Evolutionary conservation across 805 yeast genomes (phyloP), one percentile per base, ranked within the genome.

Genomic region (Wickerhamiella lipophila): DNA sequence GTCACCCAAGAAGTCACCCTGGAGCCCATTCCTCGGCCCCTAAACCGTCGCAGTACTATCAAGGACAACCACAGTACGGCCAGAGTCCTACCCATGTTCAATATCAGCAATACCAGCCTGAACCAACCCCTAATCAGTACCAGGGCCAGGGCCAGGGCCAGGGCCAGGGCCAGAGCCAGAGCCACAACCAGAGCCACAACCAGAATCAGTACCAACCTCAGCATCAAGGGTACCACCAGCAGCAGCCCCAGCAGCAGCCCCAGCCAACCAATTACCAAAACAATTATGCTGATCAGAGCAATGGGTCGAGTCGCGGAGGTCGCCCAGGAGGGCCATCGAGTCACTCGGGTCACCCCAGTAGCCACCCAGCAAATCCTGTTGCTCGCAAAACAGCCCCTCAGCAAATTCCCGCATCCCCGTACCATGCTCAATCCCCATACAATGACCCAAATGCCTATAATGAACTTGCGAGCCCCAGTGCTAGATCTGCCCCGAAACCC

Each of bases 101-200:
- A 11, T 16, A 39, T 4, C n/a, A 12, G 15, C n/a, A n/a, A n/a
- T 22, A 39, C 16, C n/a, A n/a, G 29, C 26, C 26, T 3, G 16
- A 39, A 27, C 26, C 18, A 34, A 18, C 38, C 15, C 50, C 32
- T 23, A 45, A 22, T 21, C 48, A 29, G n/a, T 41, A 11, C 29
- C 50, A 46, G 34, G 52, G 30, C 9, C 48, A 32, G 26, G 26
- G 34, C 32, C 43, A 6, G 22, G 23, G 16, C 15, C 32, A 22
- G 22, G 46, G 29, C 13, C 8, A 29, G 6, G 25, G 12, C 2
- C 47, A 27, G n/a, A 11, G 21, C 23, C 29, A 32, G 26, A 12
- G 36, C 35, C 44, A 41, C 44, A 22, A 19, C 21, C 43, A 15
- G 21, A 21, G 13, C 3, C 34, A 29, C 15, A n/a, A 6, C 15